Conservation (phyloP, 75 land plant species). For the Selaginella moellendorffii region DNA sequence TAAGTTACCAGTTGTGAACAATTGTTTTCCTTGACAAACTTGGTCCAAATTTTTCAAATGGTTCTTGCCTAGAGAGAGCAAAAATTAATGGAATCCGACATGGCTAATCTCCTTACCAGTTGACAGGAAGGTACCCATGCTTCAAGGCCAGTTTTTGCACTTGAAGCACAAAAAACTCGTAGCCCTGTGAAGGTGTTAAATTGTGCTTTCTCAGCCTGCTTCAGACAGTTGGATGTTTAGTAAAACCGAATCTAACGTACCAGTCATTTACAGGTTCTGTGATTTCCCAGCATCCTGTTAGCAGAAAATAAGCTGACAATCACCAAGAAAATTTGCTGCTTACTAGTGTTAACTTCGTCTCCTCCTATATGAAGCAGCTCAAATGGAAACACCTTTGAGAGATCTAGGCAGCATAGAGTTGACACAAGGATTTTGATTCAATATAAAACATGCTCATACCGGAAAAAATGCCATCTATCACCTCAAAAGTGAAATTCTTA, state of each 20-base stretch:
- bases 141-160: constrained; percentile 64
- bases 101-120: constrained; percentile 40
- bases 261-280: constrained; percentile 46
- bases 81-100: neutral
- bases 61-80: constrained; percentile 62
- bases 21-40: constrained; percentile 49
- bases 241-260: constrained; percentile 14
- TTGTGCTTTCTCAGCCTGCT: constrained; percentile 57
- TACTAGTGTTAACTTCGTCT: constrained; percentile 86
- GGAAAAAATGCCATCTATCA: constrained; percentile 54
- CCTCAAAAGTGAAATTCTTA: constrained; percentile 66
- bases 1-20: constrained; percentile 69
- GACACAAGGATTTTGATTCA: neutral
- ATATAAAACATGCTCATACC: constrained; percentile 30
- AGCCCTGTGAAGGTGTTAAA: constrained; percentile 56
- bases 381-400: constrained; percentile 73
- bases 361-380: constrained; percentile 89
- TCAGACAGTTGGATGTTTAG: neutral
- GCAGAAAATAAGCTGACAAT: neutral
- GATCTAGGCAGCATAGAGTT: constrained; percentile 27
- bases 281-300: constrained; percentile 50
- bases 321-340: constrained; percentile 12
- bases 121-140: constrained; percentile 64
- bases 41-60: constrained; percentile 47
- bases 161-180: constrained; percentile 69